phyloP scores from a whole-genome alignment of 805 yeast species.

The Ogataea kodamae region DNA sequence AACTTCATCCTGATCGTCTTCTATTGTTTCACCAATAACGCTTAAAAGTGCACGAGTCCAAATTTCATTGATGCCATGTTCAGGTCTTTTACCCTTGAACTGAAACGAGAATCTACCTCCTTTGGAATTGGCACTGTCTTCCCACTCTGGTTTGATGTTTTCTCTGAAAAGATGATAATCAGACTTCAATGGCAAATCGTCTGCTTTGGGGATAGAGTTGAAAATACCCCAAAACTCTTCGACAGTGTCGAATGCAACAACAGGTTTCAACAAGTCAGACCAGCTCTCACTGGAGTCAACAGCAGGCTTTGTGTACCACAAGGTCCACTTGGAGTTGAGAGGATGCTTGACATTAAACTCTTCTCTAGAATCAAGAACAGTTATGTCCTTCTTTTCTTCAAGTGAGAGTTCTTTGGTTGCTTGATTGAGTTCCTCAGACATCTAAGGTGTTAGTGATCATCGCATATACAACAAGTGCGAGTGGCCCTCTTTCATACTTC shows the following conservation, averaged over 20 bases:
- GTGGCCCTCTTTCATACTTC: too few species aligned
- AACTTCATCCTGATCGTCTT: slow-evolving; percentile 77
- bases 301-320: slow-evolving; percentile 97
- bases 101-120: slow-evolving; percentile 95
- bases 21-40: slow-evolving; percentile 93
- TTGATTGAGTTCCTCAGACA: slow-evolving; percentile 35
- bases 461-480: too few species aligned
- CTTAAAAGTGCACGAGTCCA: slow-evolving; percentile 90
- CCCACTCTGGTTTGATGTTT: slow-evolving; percentile 98
- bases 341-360: slow-evolving; percentile 83
- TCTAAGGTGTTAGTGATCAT: slow-evolving; percentile 19
- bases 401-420: slow-evolving; percentile 34
- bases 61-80: slow-evolving; percentile 65
- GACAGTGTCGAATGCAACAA: slow-evolving; percentile 87
- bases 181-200: slow-evolving; percentile 84
- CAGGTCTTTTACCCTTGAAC: slow-evolving; percentile 55
- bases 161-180: slow-evolving; percentile 95
- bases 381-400: slow-evolving; percentile 36
- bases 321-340: slow-evolving; percentile 85
- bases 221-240: slow-evolving; percentile 99
- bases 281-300: slow-evolving; percentile 76
- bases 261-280: slow-evolving; percentile 90
- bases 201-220: slow-evolving; percentile 89
- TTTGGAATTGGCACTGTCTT: slow-evolving; percentile 76
- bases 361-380: slow-evolving; percentile 57